These are phyloP conservation scores for Abortiporus biennis DNA, from an alignment of 1,284 basidiomycete species.

Conservation along the genomic window DNA sequence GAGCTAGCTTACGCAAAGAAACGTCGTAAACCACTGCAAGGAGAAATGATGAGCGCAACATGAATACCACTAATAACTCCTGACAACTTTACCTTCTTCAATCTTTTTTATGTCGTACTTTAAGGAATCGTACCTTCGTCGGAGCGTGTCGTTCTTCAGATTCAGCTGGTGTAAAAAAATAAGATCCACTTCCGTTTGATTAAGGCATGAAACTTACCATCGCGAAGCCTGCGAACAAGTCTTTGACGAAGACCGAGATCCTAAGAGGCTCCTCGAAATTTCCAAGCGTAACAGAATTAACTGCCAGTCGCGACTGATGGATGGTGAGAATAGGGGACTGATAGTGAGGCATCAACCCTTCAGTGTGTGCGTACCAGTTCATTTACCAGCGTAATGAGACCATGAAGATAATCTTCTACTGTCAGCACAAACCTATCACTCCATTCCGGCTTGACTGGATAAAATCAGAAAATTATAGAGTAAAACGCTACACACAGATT, in stretches of 20 bases:
- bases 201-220: constrained; percentile 43
- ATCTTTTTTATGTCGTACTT: constrained; percentile 90
- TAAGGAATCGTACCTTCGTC: constrained; percentile 74
- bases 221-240: constrained; percentile 76
- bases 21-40: constrained; percentile 77
- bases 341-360: constrained; percentile 18
- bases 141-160: constrained; percentile 78
- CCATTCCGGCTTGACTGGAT: constrained; percentile 65
- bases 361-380: too few species aligned
- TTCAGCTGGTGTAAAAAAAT: constrained; percentile 53
- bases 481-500: background rate
- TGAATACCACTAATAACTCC: background rate
- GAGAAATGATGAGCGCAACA: constrained; percentile 2
- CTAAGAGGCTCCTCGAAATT: constrained; percentile 76
- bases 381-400: constrained; percentile 74
- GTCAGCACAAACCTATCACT: constrained; percentile 59
- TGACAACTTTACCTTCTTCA: constrained; percentile 72
- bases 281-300: constrained; percentile 79
- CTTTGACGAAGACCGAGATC: constrained; percentile 79
- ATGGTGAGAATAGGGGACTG: constrained; percentile 4
- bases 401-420: constrained; percentile 84
- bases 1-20: constrained; percentile 64
- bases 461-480: constrained; percentile 6
- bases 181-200: background rate
- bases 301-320: constrained; percentile 67